These are phyloP conservation scores for Posidonia oceanica DNA, from an alignment of 116 monocot species.

Conservation along the genomic window DNA sequence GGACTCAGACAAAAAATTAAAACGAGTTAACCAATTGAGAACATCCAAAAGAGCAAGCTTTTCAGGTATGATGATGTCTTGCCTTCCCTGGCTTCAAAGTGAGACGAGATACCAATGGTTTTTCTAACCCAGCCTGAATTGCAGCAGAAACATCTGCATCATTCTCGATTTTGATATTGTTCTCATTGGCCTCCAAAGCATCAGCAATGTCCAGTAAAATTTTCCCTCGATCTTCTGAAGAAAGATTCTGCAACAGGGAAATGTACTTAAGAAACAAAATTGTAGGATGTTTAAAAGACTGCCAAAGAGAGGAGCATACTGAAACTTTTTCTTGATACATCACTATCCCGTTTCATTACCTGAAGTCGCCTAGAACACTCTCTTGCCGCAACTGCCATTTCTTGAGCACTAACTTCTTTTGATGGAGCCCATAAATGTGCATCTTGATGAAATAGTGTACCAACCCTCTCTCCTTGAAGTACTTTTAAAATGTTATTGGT, in stretches of 20 bases:
- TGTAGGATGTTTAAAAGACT: too few relatives aligned
- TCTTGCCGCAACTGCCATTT: slow-evolving; percentile 95
- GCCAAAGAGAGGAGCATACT: neutral
- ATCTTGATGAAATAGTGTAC: slow-evolving; percentile 84
- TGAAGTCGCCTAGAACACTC: slow-evolving; percentile 88
- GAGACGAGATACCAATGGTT: slow-evolving; percentile 68
- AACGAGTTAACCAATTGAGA: too few relatives aligned
- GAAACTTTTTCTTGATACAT: neutral
- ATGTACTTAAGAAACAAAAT: neutral
- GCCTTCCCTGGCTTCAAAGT: slow-evolving; percentile 86
- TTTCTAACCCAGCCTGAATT: slow-evolving; percentile 56
- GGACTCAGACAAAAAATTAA: too few relatives aligned
- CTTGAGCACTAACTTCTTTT: slow-evolving; percentile 37
- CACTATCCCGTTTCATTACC: slow-evolving; percentile 23
- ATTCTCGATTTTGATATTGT: slow-evolving; percentile 58
- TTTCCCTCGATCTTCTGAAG: slow-evolving; percentile 68
- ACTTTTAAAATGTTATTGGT: slow-evolving; percentile 71
- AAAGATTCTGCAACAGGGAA: slow-evolving; percentile 35
- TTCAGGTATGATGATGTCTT: slow-evolving; percentile 10
- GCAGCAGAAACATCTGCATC: slow-evolving; percentile 74
- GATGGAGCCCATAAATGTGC: slow-evolving; percentile 37
- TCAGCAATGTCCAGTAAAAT: slow-evolving; percentile 82
- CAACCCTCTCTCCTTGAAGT: slow-evolving; percentile 72
- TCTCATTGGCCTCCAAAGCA: slow-evolving; percentile 81
- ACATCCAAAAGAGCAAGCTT: neutral